Conservation (phyloP, 2,329 filamentous ascomycete species). For the Zarea fungicola region DNA sequence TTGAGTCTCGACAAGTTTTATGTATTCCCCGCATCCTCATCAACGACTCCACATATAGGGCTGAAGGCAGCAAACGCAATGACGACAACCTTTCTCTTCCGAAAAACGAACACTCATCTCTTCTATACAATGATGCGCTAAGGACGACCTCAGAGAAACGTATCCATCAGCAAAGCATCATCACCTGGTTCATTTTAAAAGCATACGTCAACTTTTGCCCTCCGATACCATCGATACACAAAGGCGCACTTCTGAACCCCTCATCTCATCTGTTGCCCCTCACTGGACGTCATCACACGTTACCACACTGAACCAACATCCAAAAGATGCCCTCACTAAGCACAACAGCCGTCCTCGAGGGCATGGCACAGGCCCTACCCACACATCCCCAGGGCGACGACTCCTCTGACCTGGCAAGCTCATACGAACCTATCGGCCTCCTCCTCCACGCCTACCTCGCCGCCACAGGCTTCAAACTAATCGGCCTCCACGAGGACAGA, state of each 20-base stretch:
- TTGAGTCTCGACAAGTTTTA: too few species aligned
- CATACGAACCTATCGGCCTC: constrained; percentile 78
- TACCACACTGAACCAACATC: background rate
- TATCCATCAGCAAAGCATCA: background rate
- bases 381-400: constrained; percentile 47
- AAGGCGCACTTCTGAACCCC: background rate
- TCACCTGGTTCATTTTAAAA: too few species aligned
- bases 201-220: background rate
- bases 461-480: constrained; percentile 71
- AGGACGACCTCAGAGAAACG: background rate
- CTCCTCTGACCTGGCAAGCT: constrained; percentile 59
- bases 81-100: background rate
- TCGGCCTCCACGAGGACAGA: constrained; percentile 81
- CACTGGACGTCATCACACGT: background rate
- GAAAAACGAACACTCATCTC: too few species aligned
- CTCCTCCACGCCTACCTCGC: constrained; percentile 79
- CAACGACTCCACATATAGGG: constrained; percentile 18
- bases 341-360: constrained; percentile 39
- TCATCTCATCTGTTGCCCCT: background rate
- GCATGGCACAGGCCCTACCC: constrained; percentile 57
- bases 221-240: background rate
- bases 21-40: too few species aligned
- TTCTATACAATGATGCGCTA: background rate
- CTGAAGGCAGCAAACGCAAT: constrained; percentile 14
- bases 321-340: constrained; percentile 21